Evolutionary conservation across 352 stramenopile species (phyloP), one percentile per base, ranked within the genome.

Genomic region (Pythium dissimile): DNA sequence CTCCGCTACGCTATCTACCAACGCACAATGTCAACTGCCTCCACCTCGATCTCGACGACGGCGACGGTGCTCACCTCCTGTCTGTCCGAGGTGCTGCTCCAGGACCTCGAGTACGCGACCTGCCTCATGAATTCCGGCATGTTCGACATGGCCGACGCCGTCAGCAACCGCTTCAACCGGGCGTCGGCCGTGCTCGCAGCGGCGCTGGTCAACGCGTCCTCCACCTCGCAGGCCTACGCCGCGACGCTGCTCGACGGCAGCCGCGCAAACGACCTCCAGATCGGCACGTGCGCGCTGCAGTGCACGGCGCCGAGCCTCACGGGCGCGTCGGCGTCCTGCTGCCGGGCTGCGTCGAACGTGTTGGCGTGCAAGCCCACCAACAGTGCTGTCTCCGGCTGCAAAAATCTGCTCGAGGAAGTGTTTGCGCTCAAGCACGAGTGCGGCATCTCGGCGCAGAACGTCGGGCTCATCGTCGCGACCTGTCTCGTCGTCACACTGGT

Each of bases 101-200:
- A 73, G 21, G 78, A 88, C 59, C 57, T 65, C 56, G 42, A 67
- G 39, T 88, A 88, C 56, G 75, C 73, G 37, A 62, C 73, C 26
- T 88, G 77, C 59, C 50, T 88, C 50, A 86, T 86, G 73, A 86
- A 88, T 62, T 76, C 75, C 16, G 77, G 77, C 39, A 69, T 88
- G 45, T 84, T 57, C 23, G 26, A 35, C 35, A 32, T 45, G 45
- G 28, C 21, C 20, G 11, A 9, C 37, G 38, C 23, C 35, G 13
- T 12, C n/a, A 10, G 26, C 38, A 30, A 35, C 49, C 31, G 44
- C 37, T 20, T 26, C 16, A 28, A 16, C 26, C 28, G 18, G 31
- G 74, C 60, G 57, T 86, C 47, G 18, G 18, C 26, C 5, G 56
- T 38, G 20, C 56, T 64, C 26, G 23, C 34, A 20, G 35, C 35